Conservation (phyloP, 2,329 filamentous ascomycete species). For the Paecilomyces sp. region DNA sequence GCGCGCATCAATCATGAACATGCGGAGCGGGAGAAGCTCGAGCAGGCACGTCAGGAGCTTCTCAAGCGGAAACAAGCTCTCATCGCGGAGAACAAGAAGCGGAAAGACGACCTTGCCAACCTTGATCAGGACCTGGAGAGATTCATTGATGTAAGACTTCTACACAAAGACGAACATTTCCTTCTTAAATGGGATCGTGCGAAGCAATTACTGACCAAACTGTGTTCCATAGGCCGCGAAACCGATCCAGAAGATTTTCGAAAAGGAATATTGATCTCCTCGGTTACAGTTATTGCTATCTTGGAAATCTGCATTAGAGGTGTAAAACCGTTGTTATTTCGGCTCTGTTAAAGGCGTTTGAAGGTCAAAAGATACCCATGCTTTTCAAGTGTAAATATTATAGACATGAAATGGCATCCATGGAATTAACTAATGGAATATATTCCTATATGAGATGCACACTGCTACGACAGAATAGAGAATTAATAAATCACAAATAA, state of each 20-base stretch:
- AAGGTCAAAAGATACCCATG: neutral
- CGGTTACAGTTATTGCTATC: neutral
- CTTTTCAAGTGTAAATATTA: neutral
- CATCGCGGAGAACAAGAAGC: slow-evolving; percentile 75
- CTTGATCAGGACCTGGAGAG: slow-evolving; percentile 88
- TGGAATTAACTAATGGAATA: neutral
- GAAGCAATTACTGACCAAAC: slow-evolving; percentile 5
- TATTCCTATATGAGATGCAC: neutral
- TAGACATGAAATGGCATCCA: neutral
- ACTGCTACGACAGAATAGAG: neutral
- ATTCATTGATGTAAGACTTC: slow-evolving; percentile 69
- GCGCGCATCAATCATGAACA: slow-evolving; percentile 89
- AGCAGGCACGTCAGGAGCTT: slow-evolving; percentile 73
- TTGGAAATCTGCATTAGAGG: neutral
- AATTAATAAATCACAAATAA: neutral
- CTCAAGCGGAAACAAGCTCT: slow-evolving; percentile 64
- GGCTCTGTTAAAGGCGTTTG: neutral
- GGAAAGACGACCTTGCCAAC: slow-evolving; percentile 86
- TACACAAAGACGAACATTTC: slow-evolving; percentile 1
- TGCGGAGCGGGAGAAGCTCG: slow-evolving; percentile 72
- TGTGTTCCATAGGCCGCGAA: slow-evolving; percentile 60
- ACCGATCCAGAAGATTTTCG: slow-evolving; percentile 79
- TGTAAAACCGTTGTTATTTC: neutral
- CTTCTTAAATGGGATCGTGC: no score
- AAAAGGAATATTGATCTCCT: slow-evolving; percentile 52